Conservation (phyloP, 768 basidiomycete genomes). For the Grammothele lineata region DNA sequence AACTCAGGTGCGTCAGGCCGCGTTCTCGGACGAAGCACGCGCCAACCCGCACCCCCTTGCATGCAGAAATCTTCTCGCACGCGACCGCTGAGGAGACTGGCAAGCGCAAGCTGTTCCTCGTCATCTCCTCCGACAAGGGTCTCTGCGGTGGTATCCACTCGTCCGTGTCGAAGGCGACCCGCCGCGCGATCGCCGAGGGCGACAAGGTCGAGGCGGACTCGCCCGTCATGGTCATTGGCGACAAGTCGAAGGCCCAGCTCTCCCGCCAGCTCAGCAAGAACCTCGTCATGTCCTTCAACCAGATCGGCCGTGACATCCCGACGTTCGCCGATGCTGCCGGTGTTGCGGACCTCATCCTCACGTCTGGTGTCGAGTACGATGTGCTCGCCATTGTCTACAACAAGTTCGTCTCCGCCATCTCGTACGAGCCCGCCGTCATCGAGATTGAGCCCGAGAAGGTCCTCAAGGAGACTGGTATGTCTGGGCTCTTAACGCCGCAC, state of each 20-base stretch:
- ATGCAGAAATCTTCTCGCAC: slow-evolving; percentile 82
- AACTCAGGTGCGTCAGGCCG: slow-evolving; percentile 60
- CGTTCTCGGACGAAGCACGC: background rate
- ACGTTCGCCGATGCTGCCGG: slow-evolving; percentile 95
- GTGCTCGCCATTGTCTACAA: slow-evolving; percentile 78
- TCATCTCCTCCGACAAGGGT: slow-evolving; percentile 97
- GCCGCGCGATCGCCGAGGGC: slow-evolving; percentile 58
- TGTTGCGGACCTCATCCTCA: slow-evolving; percentile 89
- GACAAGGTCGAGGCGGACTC: slow-evolving; percentile 54
- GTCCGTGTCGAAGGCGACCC: slow-evolving; percentile 87
- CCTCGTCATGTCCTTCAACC: slow-evolving; percentile 88
- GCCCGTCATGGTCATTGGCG: slow-evolving; percentile 84
- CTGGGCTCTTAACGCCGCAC: too few relatives aligned
- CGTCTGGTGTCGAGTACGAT: slow-evolving; percentile 84
- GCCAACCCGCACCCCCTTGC: background rate
- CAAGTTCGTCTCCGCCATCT: slow-evolving; percentile 84
- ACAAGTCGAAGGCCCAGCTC: slow-evolving; percentile 96
- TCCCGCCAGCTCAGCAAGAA: slow-evolving; percentile 58
- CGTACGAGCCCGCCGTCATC: slow-evolving; percentile 76
- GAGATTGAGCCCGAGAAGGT: slow-evolving; percentile 80
- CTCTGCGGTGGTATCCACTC: slow-evolving; percentile 99
- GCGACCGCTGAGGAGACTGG: slow-evolving; percentile 61
- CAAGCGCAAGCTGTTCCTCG: slow-evolving; percentile 84
- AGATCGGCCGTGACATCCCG: slow-evolving; percentile 95
- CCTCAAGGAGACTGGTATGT: slow-evolving; percentile 77